A percentile compares a stretch with the other conserved stretches of the same genome.
These are phyloP conservation scores for Ophiobolus disseminans DNA, from an alignment of 2,329 filamentous ascomycete genomes.

Conservation along the genomic window DNA sequence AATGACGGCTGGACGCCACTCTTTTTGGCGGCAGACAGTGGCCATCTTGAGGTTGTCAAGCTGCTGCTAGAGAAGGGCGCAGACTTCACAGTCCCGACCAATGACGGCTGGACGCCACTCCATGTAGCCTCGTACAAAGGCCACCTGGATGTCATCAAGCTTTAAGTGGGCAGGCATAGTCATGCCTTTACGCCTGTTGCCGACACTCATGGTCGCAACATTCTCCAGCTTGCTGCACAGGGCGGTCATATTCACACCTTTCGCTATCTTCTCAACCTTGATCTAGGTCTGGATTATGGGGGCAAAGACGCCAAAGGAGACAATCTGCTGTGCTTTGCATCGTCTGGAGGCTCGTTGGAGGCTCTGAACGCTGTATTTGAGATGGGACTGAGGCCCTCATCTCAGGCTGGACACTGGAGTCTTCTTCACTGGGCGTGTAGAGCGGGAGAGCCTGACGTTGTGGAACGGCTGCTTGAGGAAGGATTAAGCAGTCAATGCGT, in stretches of 20 bases:
- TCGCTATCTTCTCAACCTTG: neutral
- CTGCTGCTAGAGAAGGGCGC: too few species aligned
- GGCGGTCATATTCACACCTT: constrained; percentile 3
- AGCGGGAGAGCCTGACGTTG: constrained; percentile 1
- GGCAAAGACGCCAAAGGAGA: constrained; percentile 7
- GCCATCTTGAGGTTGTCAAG: too few species aligned
- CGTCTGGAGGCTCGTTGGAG: constrained; percentile 10
- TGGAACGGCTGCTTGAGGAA: constrained; percentile 9
- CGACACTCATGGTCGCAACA: constrained; percentile 4
- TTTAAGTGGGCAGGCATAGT: neutral
- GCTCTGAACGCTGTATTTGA: constrained; percentile 3
- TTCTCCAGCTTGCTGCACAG: constrained; percentile 5
- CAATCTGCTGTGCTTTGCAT: constrained; percentile 6
- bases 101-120: neutral
- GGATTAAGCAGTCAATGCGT: constrained; percentile 1
- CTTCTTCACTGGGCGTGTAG: constrained; percentile 17
- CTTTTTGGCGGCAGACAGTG: too few species aligned
- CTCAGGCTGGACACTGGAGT: constrained; percentile 1
- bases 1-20: too few species aligned
- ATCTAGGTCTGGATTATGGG: neutral
- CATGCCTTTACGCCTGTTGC: too few species aligned
- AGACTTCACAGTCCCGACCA: neutral
- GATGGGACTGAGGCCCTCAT: neutral
- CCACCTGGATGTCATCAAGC: neutral
- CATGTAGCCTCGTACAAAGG: neutral